A percentile compares a stretch with the other conserved stretches of the same genome.
Evolutionary conservation across 208 protist species (phyloP).

Genomic region (Leishmania tarentolae): DNA sequence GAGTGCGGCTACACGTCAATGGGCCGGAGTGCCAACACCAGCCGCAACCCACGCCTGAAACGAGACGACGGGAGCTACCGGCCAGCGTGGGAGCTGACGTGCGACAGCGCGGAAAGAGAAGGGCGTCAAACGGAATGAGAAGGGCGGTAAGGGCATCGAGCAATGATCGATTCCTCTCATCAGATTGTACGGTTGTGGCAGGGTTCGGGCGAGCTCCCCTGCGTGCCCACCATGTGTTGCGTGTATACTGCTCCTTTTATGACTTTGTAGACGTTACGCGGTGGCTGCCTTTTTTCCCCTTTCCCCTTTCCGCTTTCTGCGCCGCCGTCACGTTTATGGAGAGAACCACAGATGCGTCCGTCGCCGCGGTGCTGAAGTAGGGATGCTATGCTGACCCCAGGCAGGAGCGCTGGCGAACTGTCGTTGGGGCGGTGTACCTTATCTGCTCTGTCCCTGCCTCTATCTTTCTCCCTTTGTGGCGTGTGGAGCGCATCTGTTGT

Average conservation of each 20-base stretch:
- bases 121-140: slow-evolving; percentile 18
- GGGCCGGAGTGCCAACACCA: slow-evolving; percentile 49
- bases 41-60: slow-evolving; percentile 57
- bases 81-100: slow-evolving; percentile 68
- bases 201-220: neutral
- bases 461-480: neutral
- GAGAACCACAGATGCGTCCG: neutral
- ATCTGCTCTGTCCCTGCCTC: too few relatives aligned
- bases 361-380: neutral
- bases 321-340: neutral
- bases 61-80: slow-evolving; percentile 63
- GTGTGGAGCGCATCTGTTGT: neutral
- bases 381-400: neutral
- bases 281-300: neutral
- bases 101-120: slow-evolving; percentile 42
- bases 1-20: slow-evolving; percentile 87
- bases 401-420: neutral
- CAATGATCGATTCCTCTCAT: neutral
- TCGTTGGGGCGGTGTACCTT: neutral
- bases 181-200: neutral
- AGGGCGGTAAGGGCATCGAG: neutral
- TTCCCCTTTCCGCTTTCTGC: neutral
- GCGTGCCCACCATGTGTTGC: neutral
- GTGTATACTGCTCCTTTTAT: neutral
- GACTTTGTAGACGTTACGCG: neutral